phyloP scores from a whole-genome alignment of 768 basidiomycete species.

The Mycena capillaripes region DNA sequence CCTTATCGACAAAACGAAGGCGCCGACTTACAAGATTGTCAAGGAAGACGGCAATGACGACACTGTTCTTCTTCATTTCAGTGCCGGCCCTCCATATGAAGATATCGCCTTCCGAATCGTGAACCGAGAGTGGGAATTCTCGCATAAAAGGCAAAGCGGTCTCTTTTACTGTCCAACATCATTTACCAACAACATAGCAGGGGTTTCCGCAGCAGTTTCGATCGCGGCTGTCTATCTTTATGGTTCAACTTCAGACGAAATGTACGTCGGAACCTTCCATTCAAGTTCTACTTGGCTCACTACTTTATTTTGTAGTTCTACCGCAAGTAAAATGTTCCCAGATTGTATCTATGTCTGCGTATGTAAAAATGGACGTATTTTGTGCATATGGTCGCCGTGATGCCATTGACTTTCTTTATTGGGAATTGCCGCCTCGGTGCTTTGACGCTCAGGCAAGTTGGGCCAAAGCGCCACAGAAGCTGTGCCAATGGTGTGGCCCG shows the following conservation, averaged over 20 bases:
- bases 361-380: conserved; percentile 5
- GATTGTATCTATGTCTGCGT: conserved; percentile 22
- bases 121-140: conserved; percentile 98
- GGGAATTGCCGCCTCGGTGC: neutral
- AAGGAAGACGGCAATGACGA: conserved; percentile 96
- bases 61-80: conserved; percentile 93
- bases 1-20: conserved; percentile 97
- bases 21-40: conserved; percentile 96
- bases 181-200: conserved; percentile 53
- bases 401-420: conserved; percentile 8
- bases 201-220: conserved; percentile 97
- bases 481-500: neutral
- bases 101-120: conserved; percentile 99
- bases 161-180: conserved; percentile 2
- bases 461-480: conserved; percentile 14
- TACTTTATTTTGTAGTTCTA: conserved; percentile 70
- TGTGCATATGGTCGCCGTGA: neutral
- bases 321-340: conserved; percentile 68
- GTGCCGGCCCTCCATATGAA: conserved; percentile 97
- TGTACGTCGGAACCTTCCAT: conserved; percentile 62
- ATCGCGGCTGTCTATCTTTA: conserved; percentile 94
- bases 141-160: conserved; percentile 84
- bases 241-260: conserved; percentile 98
- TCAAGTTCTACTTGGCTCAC: conserved; percentile 30
- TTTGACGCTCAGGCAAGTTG: neutral